Evolutionary conservation across 345 rosid species (phyloP).

Genomic region (Ricinus communis): DNA sequence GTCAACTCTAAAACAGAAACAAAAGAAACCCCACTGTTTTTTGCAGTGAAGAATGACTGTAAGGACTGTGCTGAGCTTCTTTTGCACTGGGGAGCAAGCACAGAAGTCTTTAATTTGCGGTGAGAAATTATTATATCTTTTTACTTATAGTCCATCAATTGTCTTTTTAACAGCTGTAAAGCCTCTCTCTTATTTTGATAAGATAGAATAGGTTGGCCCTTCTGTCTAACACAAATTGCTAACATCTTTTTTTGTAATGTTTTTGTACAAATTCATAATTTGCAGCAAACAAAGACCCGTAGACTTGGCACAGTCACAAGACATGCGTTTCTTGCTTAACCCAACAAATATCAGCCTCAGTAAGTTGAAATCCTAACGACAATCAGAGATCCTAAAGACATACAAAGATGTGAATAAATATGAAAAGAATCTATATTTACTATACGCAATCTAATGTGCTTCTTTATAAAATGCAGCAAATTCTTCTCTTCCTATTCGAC

Average conservation of each 20-base stretch:
- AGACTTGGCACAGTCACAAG: conserved; percentile 79
- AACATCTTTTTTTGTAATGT: conserved; percentile 12
- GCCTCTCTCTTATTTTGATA: neutral
- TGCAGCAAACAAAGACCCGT: conserved; percentile 74
- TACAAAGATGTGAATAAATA: neutral
- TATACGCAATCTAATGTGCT: conserved; percentile 28
- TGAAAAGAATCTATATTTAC: neutral
- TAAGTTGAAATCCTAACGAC: conserved; percentile 45
- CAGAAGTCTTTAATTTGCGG: conserved; percentile 78
- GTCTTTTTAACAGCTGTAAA: neutral
- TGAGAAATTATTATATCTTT: conserved; percentile 32
- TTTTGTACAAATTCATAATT: conserved; percentile 18
- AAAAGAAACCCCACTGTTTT: conserved; percentile 82
- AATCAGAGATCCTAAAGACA: too few relatives aligned
- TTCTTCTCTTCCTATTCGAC: conserved; percentile 35
- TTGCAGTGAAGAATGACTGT: conserved; percentile 71
- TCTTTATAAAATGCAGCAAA: conserved; percentile 41
- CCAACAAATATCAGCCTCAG: conserved; percentile 53
- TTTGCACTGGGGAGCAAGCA: conserved; percentile 60
- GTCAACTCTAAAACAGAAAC: conserved; percentile 52
- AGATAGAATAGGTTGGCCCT: neutral
- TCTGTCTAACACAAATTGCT: conserved; percentile 17
- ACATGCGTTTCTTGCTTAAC: conserved; percentile 75
- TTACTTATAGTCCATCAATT: conserved; percentile 2
- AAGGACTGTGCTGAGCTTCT: conserved; percentile 73